phyloP scores from a whole-genome alignment of 345 rosid genomes.

The Eucalyptus albens region DNA sequence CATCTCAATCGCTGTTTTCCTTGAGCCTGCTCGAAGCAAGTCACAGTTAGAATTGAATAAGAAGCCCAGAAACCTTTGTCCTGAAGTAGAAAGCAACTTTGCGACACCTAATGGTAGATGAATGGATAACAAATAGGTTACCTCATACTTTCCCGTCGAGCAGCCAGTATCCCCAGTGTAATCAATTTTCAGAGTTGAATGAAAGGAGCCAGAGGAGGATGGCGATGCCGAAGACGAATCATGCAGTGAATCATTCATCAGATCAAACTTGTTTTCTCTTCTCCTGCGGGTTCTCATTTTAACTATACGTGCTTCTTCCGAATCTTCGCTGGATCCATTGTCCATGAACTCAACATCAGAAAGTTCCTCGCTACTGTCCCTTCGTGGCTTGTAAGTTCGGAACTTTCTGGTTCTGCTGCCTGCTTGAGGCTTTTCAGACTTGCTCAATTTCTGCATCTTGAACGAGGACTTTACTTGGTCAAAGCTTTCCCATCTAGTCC shows the following conservation, averaged over 20 bases:
- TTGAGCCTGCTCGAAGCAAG: constrained; percentile 18
- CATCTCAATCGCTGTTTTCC: constrained; percentile 12
- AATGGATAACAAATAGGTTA: constrained; percentile 1
- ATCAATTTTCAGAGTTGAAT: constrained; percentile 6
- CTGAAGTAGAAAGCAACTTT: neutral
- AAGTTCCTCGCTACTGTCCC: neutral
- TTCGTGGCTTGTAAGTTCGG: neutral
- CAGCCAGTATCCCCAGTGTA: neutral
- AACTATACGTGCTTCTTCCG: neutral
- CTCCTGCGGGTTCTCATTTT: neutral
- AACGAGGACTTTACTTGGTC: neutral
- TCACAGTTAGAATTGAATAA: neutral
- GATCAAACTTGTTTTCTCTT: neutral
- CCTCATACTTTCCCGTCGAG: neutral
- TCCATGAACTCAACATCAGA: neutral
- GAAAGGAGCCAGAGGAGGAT: neutral
- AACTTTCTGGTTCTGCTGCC: neutral
- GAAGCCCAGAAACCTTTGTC: neutral
- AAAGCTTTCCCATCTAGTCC: neutral
- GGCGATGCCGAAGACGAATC: neutral
- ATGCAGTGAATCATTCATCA: neutral
- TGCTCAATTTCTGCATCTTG: neutral
- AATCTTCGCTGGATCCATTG: neutral
- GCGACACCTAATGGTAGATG: neutral
- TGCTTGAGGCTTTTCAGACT: neutral